Conservation (phyloP, 2,329 filamentous ascomycete genomes). For the Nemania serpens region DNA sequence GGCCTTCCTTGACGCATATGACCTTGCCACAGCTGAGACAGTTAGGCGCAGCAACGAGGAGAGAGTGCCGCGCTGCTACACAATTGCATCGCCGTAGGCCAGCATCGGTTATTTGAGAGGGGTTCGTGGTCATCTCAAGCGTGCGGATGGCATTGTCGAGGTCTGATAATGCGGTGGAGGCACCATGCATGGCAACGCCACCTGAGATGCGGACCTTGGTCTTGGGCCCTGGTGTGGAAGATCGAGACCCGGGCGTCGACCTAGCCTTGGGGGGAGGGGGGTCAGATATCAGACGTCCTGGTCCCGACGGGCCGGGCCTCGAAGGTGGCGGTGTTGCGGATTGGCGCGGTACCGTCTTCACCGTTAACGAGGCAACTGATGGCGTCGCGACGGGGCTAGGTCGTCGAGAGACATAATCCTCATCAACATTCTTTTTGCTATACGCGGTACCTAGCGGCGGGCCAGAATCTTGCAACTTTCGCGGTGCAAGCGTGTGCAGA, state of each 20-base stretch:
- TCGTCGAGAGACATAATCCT: slow-evolving; percentile 71
- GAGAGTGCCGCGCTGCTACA: slow-evolving; percentile 83
- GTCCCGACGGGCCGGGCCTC: slow-evolving; percentile 67
- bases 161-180: slow-evolving; percentile 73
- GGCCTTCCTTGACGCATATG: slow-evolving; percentile 89
- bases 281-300: slow-evolving; percentile 83
- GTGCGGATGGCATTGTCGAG: slow-evolving; percentile 82
- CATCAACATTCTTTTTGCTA: slow-evolving; percentile 70
- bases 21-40: slow-evolving; percentile 93
- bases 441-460: slow-evolving; percentile 70
- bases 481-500: slow-evolving; percentile 67
- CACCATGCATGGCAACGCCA: slow-evolving; percentile 80
- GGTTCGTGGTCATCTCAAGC: slow-evolving; percentile 91
- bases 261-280: slow-evolving; percentile 64
- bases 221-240: slow-evolving; percentile 57
- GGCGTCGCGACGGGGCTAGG: slow-evolving; percentile 45
- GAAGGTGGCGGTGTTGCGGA: slow-evolving; percentile 53
- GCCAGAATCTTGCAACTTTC: slow-evolving; percentile 67
- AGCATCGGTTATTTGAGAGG: slow-evolving; percentile 63
- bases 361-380: slow-evolving; percentile 45
- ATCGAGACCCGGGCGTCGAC: slow-evolving; percentile 56
- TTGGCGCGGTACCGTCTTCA: slow-evolving; percentile 55
- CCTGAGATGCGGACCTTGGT: slow-evolving; percentile 76
- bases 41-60: slow-evolving; percentile 90
- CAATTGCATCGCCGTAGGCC: slow-evolving; percentile 78